Evolutionary conservation across 2,329 filamentous ascomycete genomes (phyloP).

Genomic region (Penicillium polonicum): DNA sequence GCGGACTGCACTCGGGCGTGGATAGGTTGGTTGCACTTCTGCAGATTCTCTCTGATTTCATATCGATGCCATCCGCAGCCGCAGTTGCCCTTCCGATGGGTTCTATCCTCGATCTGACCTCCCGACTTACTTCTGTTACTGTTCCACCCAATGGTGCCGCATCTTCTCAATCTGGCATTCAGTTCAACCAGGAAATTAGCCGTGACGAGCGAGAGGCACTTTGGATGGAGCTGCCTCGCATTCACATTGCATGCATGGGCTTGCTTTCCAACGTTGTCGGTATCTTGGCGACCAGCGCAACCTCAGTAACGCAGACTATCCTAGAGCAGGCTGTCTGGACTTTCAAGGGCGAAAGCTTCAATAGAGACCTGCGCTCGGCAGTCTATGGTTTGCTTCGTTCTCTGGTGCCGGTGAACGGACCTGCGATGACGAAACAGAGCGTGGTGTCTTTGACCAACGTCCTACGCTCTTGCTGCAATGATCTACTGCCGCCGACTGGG

Average conservation of each 20-base stretch:
- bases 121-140: constrained; percentile 67
- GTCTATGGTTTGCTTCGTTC: constrained; percentile 60
- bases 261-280: constrained; percentile 59
- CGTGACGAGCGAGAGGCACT: constrained; percentile 80
- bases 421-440: constrained; percentile 64
- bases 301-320: constrained; percentile 62
- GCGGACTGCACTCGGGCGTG: constrained; percentile 69
- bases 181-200: constrained; percentile 69
- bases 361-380: constrained; percentile 56
- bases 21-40: constrained; percentile 69
- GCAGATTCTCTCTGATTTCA: constrained; percentile 61
- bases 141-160: constrained; percentile 47
- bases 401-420: constrained; percentile 63
- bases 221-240: constrained; percentile 68
- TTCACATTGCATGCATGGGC: constrained; percentile 70
- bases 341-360: constrained; percentile 56
- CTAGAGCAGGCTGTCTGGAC: constrained; percentile 72
- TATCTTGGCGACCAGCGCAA: constrained; percentile 58
- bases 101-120: constrained; percentile 65
- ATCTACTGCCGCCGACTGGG: constrained; percentile 59
- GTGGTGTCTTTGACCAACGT: constrained; percentile 63
- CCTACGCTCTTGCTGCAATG: constrained; percentile 69
- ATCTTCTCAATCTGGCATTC: constrained; percentile 48
- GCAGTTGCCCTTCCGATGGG: constrained; percentile 67
- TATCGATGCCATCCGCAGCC: constrained; percentile 64